Percentiles rank a stretch among this genome's conserved stretches.
These are phyloP conservation scores for Aspergillus sergii DNA, from an alignment of 2,329 filamentous ascomycete species.

Conservation along the genomic window DNA sequence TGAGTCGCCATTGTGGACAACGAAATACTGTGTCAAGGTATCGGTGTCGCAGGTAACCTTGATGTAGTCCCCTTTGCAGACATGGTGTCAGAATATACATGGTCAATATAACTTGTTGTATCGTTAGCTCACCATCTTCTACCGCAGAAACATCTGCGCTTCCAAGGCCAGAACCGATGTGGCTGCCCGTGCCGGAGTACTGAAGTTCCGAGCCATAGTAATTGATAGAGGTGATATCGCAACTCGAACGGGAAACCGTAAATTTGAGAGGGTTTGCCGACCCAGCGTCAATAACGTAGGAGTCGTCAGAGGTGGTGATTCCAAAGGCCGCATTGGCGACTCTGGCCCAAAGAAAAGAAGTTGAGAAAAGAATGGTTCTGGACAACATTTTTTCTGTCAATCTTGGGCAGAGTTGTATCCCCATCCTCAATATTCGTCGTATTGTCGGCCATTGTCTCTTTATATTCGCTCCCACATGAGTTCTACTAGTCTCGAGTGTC, in stretches of 20 bases:
- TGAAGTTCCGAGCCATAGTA: slow-evolving; percentile 64
- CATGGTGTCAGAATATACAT: neutral
- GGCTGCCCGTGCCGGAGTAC: slow-evolving; percentile 54
- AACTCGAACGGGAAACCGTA: slow-evolving; percentile 56
- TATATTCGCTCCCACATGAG: neutral
- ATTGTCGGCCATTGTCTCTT: neutral
- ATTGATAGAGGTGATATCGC: slow-evolving; percentile 66
- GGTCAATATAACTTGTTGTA: neutral
- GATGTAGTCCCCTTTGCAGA: slow-evolving; percentile 49
- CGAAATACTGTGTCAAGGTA: slow-evolving; percentile 66
- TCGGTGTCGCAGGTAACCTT: slow-evolving; percentile 64
- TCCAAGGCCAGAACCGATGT: slow-evolving; percentile 63
- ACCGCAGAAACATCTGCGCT: slow-evolving; percentile 56
- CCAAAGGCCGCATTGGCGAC: slow-evolving; percentile 32
- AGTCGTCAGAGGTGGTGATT: slow-evolving; percentile 22
- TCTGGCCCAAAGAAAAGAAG: slow-evolving; percentile 24
- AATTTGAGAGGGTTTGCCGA: slow-evolving; percentile 55
- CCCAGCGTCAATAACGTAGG: slow-evolving; percentile 53
- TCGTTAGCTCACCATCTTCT: slow-evolving; percentile 34
- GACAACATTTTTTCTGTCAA: slow-evolving; percentile 21
- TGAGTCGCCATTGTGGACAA: slow-evolving; percentile 62
- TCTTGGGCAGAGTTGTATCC: neutral
- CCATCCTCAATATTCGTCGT: neutral
- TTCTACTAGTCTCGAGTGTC: neutral
- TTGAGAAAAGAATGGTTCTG: slow-evolving; percentile 19